phyloP scores from a whole-genome alignment of 225 moss, liverwort and hornwort genomes.

The Thuidium tamariscinum region DNA sequence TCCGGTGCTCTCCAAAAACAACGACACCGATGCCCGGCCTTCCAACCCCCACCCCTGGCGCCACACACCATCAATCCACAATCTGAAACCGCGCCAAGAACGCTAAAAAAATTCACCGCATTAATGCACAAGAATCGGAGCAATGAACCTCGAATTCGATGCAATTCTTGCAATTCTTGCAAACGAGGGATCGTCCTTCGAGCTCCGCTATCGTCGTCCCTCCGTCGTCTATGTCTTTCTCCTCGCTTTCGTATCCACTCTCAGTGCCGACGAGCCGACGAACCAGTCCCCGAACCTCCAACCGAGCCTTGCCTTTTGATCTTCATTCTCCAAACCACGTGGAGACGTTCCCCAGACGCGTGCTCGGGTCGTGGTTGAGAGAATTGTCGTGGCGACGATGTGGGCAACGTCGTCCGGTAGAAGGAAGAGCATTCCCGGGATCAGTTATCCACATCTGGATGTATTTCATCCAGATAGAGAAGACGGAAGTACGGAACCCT shows the following conservation, averaged over 20 bases:
- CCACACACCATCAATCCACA: neutral
- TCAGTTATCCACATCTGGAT: no score
- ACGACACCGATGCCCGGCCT: neutral
- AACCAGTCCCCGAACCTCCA: neutral
- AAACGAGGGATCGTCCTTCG: neutral
- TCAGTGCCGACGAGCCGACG: neutral
- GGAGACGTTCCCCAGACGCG: neutral
- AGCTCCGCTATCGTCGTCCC: neutral
- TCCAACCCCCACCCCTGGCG: neutral
- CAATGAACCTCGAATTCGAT: neutral
- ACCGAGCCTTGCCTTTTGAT: neutral
- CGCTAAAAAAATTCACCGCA: neutral
- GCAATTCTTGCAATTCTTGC: conserved; percentile 1
- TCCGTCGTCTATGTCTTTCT: neutral
- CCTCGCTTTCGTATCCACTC: neutral
- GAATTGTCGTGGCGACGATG: neutral
- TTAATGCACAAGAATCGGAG: no score
- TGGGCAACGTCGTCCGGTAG: neutral
- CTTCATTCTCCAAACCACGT: neutral
- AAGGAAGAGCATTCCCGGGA: no score
- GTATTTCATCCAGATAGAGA: no score
- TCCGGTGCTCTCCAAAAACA: neutral
- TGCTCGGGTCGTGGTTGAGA: neutral
- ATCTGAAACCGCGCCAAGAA: neutral
- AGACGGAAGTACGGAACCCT: no score